These are phyloP conservation scores for Blastomyces parvus DNA, from an alignment of 2,329 filamentous ascomycete genomes.

Conservation along the genomic window DNA sequence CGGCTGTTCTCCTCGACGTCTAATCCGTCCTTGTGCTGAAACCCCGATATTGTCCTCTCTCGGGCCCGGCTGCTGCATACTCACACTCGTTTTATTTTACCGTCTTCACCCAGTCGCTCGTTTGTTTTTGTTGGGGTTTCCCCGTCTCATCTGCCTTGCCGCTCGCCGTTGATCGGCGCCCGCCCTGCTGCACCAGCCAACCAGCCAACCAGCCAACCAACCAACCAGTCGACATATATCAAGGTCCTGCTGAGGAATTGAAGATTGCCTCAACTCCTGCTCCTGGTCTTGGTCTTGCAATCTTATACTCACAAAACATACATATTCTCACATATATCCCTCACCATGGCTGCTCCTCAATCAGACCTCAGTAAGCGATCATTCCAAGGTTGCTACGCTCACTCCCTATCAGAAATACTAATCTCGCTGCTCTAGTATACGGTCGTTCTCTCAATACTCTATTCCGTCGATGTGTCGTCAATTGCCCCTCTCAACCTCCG, in stretches of 20 bases:
- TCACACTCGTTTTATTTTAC: background rate
- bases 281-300: background rate
- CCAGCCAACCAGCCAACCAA: conserved; percentile 8
- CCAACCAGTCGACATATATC: background rate
- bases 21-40: background rate
- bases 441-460: conserved; percentile 30
- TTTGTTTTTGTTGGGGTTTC: conserved; percentile 2
- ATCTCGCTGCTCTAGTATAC: conserved; percentile 11
- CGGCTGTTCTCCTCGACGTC: background rate
- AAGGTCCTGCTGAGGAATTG: background rate
- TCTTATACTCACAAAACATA: background rate
- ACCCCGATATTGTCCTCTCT: background rate
- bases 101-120: conserved; percentile 2
- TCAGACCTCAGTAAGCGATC: conserved; percentile 1
- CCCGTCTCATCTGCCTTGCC: conserved; percentile 8
- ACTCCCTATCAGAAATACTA: background rate
- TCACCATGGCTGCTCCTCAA: conserved; percentile 3
- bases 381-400: background rate
- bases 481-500: conserved; percentile 45
- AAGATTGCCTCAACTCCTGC: background rate
- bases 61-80: conserved; percentile 1
- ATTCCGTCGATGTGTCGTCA: conserved; percentile 49
- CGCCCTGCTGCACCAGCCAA: conserved; percentile 11
- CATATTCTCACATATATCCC: background rate
- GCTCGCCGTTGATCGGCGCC: conserved; percentile 11